Evolutionary conservation across 306 rosid species (phyloP).

Genomic region (Acmispon strigosus): DNA sequence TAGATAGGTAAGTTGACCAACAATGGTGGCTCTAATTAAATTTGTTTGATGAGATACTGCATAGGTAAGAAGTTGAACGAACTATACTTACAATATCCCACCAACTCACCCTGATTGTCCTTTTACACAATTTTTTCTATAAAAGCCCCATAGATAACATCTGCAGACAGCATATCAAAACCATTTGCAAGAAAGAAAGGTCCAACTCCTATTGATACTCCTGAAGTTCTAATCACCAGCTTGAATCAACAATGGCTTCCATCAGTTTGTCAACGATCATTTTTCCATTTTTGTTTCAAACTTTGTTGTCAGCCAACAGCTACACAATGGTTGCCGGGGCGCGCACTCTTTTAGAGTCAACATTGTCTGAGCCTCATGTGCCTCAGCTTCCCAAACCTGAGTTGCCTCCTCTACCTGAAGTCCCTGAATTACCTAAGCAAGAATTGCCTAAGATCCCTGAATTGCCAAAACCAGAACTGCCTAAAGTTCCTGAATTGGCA

Average conservation of each 20-base stretch:
- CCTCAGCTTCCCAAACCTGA: slow-evolving; percentile 18
- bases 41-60: neutral
- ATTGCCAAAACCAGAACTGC: too few species aligned
- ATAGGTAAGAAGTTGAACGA: slow-evolving; percentile 14
- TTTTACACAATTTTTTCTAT: neutral
- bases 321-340: slow-evolving; percentile 11
- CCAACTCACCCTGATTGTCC: neutral
- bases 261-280: neutral
- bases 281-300: neutral
- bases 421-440: neutral
- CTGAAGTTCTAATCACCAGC: neutral
- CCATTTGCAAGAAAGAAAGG: neutral
- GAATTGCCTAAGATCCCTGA: neutral
- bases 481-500: too few species aligned
- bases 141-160: neutral
- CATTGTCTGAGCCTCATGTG: neutral
- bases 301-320: neutral
- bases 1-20: neutral
- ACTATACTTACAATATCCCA: neutral
- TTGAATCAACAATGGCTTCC: slow-evolving; percentile 5
- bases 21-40: neutral
- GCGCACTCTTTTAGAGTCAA: slow-evolving; percentile 22
- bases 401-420: neutral
- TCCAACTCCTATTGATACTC: neutral
- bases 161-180: neutral